A percentile compares a stretch with the other conserved stretches of the same genome.
These are phyloP conservation scores for Scutellaria barbata DNA, from an alignment of 257 asterid species.

Conservation along the genomic window DNA sequence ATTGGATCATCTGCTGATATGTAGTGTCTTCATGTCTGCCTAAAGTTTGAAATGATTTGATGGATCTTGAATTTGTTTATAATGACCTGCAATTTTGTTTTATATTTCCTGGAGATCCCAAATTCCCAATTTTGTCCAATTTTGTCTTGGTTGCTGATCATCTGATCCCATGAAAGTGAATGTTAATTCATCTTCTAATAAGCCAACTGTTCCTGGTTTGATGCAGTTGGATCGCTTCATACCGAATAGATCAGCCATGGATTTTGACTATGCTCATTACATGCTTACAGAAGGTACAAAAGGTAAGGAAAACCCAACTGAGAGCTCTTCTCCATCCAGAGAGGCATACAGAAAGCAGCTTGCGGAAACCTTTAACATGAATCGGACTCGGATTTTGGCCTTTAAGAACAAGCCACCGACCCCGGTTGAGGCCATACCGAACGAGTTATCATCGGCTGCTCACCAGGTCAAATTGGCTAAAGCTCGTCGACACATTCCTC, in stretches of 20 bases:
- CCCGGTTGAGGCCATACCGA: constrained; percentile 58
- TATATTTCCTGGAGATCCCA: neutral
- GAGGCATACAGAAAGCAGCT: constrained; percentile 79
- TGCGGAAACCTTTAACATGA: constrained; percentile 83
- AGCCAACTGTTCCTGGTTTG: constrained; percentile 22
- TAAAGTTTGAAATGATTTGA: neutral
- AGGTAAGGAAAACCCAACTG: constrained; percentile 88
- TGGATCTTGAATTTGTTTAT: neutral
- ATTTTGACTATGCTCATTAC: constrained; percentile 72
- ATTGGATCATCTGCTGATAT: neutral
- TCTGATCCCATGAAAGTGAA: neutral
- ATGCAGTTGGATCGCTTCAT: constrained; percentile 87
- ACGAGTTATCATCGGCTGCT: constrained; percentile 48
- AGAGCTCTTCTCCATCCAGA: constrained; percentile 63
- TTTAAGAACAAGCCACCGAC: constrained; percentile 86
- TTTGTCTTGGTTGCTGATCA: neutral
- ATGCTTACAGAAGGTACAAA: constrained; percentile 73
- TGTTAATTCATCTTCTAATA: neutral
- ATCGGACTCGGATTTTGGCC: constrained; percentile 71
- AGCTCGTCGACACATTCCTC: constrained; percentile 76
- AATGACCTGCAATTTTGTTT: neutral
- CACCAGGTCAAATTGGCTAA: constrained; percentile 60
- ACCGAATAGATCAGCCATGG: constrained; percentile 88
- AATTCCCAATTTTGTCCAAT: no score
- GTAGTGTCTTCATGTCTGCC: no score